A percentile compares a stretch with the other conserved stretches of the same genome.
Conservation (phyloP, 2,329 filamentous ascomycete species). For the Diaporthe amygdali region DNA sequence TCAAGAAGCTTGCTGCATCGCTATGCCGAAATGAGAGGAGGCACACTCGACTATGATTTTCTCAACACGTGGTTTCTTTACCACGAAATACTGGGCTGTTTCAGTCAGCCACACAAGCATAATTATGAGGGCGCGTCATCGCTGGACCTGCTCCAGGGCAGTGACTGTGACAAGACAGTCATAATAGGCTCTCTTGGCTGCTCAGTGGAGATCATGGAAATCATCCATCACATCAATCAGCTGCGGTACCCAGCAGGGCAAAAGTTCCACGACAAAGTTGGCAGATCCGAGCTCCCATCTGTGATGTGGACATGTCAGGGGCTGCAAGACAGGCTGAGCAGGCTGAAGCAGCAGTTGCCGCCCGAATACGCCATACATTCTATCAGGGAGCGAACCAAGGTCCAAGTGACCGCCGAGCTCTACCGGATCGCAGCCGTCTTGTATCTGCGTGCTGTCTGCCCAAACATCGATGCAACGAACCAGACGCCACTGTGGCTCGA, state of each 20-base stretch:
- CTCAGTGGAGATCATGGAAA: slow-evolving; percentile 49
- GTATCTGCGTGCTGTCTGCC: slow-evolving; percentile 36
- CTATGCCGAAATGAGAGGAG: slow-evolving; percentile 31
- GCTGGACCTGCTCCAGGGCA: slow-evolving; percentile 35
- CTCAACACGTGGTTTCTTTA: slow-evolving; percentile 53
- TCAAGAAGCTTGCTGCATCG: slow-evolving; percentile 42
- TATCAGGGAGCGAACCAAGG: slow-evolving; percentile 34
- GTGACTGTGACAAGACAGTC: slow-evolving; percentile 36
- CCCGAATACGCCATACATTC: slow-evolving; percentile 30
- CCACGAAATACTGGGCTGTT: slow-evolving; percentile 50
- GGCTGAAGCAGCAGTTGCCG: slow-evolving; percentile 35
- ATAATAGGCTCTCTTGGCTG: slow-evolving; percentile 54
- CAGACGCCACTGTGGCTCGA: slow-evolving; percentile 36
- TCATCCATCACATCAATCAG: slow-evolving; percentile 49
- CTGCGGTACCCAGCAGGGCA: slow-evolving; percentile 29
- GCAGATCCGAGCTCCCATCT: slow-evolving; percentile 14
- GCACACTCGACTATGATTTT: slow-evolving; percentile 41
- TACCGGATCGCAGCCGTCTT: slow-evolving; percentile 50
- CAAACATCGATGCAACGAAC: slow-evolving; percentile 31
- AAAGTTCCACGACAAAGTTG: not conserved
- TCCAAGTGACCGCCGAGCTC: slow-evolving; percentile 51
- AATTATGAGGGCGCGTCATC: slow-evolving; percentile 32
- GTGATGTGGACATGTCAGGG: slow-evolving; percentile 35
- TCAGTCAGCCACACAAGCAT: slow-evolving; percentile 41
- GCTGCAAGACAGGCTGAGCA: slow-evolving; percentile 33